These are phyloP conservation scores for Diutina neorugosa DNA, from an alignment of 1,139 yeast genomes.

Conservation along the genomic window DNA sequence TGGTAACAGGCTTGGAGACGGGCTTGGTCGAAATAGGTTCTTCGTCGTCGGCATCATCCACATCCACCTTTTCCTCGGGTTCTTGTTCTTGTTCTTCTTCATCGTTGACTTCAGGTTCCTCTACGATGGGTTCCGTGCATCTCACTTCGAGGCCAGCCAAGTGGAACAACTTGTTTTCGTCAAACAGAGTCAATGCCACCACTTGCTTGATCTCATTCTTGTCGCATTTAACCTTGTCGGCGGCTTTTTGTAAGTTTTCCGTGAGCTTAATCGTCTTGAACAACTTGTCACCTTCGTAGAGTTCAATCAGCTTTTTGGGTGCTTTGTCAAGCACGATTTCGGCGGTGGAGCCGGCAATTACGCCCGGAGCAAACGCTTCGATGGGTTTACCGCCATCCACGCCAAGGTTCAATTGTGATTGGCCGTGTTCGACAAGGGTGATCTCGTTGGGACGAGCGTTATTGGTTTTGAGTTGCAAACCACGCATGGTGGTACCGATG, in stretches of 20 bases:
- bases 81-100: slow-evolving; percentile 8
- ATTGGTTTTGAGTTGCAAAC: slow-evolving; percentile 42
- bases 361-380: slow-evolving; percentile 31
- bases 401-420: slow-evolving; percentile 26
- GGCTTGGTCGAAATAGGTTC: slow-evolving; percentile 9
- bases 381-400: slow-evolving; percentile 18
- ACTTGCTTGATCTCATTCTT: slow-evolving; percentile 23
- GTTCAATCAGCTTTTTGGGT: slow-evolving; percentile 24
- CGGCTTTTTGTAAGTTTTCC: slow-evolving; percentile 17
- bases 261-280: slow-evolving; percentile 23
- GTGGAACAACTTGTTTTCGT: slow-evolving; percentile 38
- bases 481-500: slow-evolving; percentile 77
- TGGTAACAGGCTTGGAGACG: background rate
- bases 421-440: slow-evolving; percentile 45
- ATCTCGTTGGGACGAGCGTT: slow-evolving; percentile 49
- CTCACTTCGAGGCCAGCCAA: slow-evolving; percentile 29
- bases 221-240: slow-evolving; percentile 24
- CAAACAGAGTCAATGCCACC: slow-evolving; percentile 33
- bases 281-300: slow-evolving; percentile 44
- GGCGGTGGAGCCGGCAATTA: slow-evolving; percentile 17
- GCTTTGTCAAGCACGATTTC: slow-evolving; percentile 23
- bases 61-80: slow-evolving; percentile 6
- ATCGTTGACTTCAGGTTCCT: slow-evolving; percentile 9
- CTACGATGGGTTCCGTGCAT: background rate
- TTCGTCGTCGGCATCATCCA: slow-evolving; percentile 8